Base-by-base conservation (phyloP, 2,329 filamentous ascomycete genomes). In the Cladophialophora yegresii region DNA sequence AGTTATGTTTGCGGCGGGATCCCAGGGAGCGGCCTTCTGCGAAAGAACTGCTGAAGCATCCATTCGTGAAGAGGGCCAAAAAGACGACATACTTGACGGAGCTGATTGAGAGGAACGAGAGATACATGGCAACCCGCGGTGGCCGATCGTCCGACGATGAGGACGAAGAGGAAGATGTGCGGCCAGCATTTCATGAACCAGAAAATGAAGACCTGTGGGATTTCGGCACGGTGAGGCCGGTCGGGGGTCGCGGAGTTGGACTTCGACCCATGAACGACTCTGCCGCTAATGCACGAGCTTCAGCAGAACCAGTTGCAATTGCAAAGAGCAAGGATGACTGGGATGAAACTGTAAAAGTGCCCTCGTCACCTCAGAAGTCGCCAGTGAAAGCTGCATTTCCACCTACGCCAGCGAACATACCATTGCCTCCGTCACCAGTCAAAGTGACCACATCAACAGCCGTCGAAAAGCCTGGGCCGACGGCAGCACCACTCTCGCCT, bases 11-110 rank as follows among this genome's bases (percentile, higher is more conserved):
- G 70, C 88, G 92, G 69, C 88, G 95, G 65, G 93, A 98, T 75
- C 95, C 95, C 9, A 89, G 88, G 75, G 92, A 97, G 73, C 83
- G 95, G 65, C 93, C 93, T 0, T 89, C 89, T 1, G 93, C 95
- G 0, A 91, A 86, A 72, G 93, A 98, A 54, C 79, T 99, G 60
- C 81, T 98, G 51, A 91, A 91, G 72, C 93, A 97, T 75, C 88
- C 92, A 0, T 99, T 97, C 76, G 89, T 99, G 65, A 87, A 90
- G 70, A 88, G 88, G 72, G 95, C 93, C 16, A 98, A 96, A 80
- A 95, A 93, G 79, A 96, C 93, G 0, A 95, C 89, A n/a, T 97
- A 96, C 75, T 81, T 99, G 49, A 98, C 95, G 1, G 95, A 99
- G 77, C 81, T 99, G 62, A 98, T 99, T 72, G 92, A 97, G 76